phyloP scores from a whole-genome alignment of 176 grass and related monocot genomes.

The Poa annua region DNA sequence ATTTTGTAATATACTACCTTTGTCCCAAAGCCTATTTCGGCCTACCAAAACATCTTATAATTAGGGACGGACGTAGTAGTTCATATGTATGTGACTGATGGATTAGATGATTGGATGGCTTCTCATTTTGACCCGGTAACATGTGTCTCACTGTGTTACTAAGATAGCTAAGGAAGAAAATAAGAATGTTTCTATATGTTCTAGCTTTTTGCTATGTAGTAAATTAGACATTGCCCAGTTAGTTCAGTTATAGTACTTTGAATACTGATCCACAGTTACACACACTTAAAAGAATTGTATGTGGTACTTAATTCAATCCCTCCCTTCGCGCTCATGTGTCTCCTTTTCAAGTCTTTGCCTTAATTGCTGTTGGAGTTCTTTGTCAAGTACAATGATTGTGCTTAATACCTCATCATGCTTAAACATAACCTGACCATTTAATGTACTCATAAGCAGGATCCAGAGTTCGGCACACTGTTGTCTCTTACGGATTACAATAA shows the following conservation, averaged over 20 bases:
- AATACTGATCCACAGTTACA: background rate
- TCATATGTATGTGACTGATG: conserved; percentile 28
- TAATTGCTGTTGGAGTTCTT: conserved; percentile 18
- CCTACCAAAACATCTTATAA: no score
- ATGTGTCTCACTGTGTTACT: conserved; percentile 1
- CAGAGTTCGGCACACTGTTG: conserved; percentile 52
- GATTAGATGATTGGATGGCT: conserved; percentile 14
- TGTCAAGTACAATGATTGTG: conserved; percentile 33
- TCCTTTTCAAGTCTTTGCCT: conserved; percentile 5
- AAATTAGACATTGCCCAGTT: conserved; percentile 15
- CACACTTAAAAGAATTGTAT: background rate
- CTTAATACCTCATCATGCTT: conserved; percentile 18
- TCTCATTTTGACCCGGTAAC: conserved; percentile 1
- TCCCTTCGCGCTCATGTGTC: background rate
- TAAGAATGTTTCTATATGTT: conserved; percentile 9
- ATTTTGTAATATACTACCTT: conserved; percentile 2
- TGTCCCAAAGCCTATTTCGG: no score
- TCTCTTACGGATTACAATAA: conserved; percentile 63
- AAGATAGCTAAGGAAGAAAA: conserved; percentile 15
- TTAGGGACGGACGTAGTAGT: background rate
- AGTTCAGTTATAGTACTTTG: conserved; percentile 27
- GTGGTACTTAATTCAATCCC: background rate
- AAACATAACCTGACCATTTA: conserved; percentile 35
- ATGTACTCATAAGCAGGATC: conserved; percentile 53
- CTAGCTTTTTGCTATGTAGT: background rate